Base-by-base conservation (phyloP, 768 basidiomycete genomes). In the Tricholoma terreum region DNA sequence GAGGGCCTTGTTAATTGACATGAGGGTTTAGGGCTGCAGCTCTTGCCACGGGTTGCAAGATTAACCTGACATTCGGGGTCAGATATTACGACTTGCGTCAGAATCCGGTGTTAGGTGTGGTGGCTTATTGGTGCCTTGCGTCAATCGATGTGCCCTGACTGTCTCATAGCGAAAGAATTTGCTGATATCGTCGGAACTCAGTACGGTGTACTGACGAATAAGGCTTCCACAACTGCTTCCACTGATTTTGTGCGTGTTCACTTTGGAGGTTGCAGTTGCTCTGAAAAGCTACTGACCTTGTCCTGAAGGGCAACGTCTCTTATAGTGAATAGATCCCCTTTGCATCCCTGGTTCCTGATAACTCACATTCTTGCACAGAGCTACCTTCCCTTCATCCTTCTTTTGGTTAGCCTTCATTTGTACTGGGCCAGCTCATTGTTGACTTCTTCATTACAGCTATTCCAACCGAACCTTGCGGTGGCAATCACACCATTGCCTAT, bases 401-500 rank as follows among this genome's bases (percentile, higher is more conserved):
- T n/a, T 89, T 75, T 59, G 79, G 87, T 86, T 66, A 69, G 77
- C 66, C 7, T 3, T 56, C 31, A 52, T 22, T 11, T 42, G 22
- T 27, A 12, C 36, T 59, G 45, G 61, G 57, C 58, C 43, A 61
- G 73, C 19, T 68, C 70, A 6, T 61, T 67, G 52, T 53, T 70
- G 35, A 63, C 66, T 59, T 68, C 50, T 21, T 30, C 62, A 19
- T 45, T 52, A 63, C 60, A 88, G 87, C 84, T 27, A 90, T 92
- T 53, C 89, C 89, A n/a, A 87, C 87, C 6, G 74, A 76, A 59
- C 81, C 82, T 6, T 73, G 80, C 51, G 89, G 88, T 40, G 85
- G 84, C n/a, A 92, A 92, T 64, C 90, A 92, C 63, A 90, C 90
- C 1, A 75, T 83, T 9, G 81, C 75, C 4, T 92, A 91, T 67